A percentile compares a stretch with the other conserved stretches of the same genome.
Conservation (phyloP, 1,284 basidiomycete species). For the Takashimella tepidaria region DNA sequence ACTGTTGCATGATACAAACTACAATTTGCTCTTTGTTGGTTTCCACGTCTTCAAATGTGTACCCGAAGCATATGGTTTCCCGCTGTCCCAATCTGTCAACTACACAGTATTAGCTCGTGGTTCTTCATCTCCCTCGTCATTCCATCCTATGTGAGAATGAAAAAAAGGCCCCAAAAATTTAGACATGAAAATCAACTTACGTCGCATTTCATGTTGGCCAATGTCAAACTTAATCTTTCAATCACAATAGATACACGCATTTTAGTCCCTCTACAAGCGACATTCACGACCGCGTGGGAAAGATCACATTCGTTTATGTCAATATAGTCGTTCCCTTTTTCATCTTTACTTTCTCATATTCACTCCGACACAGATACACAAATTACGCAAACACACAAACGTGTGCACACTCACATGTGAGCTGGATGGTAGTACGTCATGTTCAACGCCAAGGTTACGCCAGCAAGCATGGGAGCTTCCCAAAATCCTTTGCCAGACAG, state of each 20-base stretch:
- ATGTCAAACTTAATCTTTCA: slow-evolving; percentile 10
- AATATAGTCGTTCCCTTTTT: no score
- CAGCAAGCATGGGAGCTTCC: slow-evolving; percentile 34
- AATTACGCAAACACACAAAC: neutral
- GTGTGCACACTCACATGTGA: slow-evolving; percentile 1
- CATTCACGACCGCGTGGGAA: no score
- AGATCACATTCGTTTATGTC: no score
- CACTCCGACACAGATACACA: neutral
- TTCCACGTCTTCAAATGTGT: slow-evolving; percentile 31
- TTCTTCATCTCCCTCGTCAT: slow-evolving; percentile 8
- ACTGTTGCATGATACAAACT: no score
- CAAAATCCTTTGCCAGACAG: slow-evolving; percentile 36
- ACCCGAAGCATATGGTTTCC: slow-evolving; percentile 18
- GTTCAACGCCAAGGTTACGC: slow-evolving; percentile 34
- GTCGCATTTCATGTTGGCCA: slow-evolving; percentile 15
- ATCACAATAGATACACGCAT: slow-evolving; percentile 12
- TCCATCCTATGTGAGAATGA: no score
- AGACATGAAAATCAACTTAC: no score
- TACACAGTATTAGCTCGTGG: slow-evolving; percentile 1
- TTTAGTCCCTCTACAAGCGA: slow-evolving; percentile 13
- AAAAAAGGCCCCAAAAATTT: no score
- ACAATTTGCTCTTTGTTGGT: neutral
- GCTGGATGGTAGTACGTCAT: slow-evolving; percentile 30
- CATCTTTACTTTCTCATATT: neutral
- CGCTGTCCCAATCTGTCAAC: slow-evolving; percentile 18